A percentile compares a stretch with the other conserved stretches of the same genome.
phyloP scores from a whole-genome alignment of 1,284 basidiomycete species.

The Takashimella koratensis region DNA sequence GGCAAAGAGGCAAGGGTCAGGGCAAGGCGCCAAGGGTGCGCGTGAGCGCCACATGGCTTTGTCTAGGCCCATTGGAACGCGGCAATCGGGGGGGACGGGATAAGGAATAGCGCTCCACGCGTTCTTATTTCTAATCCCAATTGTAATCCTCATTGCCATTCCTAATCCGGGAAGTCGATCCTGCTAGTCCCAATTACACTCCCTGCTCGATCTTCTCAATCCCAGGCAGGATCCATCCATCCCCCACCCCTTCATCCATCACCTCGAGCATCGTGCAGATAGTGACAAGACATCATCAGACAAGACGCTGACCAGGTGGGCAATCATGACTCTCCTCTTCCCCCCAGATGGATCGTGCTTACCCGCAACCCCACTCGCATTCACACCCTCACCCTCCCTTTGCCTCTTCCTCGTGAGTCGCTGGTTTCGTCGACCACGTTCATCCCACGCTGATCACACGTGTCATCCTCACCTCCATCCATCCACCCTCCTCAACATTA shows the following conservation, averaged over 20 bases:
- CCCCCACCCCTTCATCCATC: slow-evolving; percentile 59
- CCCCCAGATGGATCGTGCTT: neutral
- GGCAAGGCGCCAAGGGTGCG: no score
- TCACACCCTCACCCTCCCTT: neutral
- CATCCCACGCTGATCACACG: neutral
- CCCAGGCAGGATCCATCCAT: no score
- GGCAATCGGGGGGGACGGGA: neutral
- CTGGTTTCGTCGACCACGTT: neutral
- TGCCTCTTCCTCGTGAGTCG: neutral
- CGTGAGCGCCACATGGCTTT: neutral
- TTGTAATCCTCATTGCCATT: neutral
- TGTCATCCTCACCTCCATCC: neutral
- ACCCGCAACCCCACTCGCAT: no score
- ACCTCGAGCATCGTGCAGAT: slow-evolving; percentile 72
- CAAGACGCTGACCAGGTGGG: slow-evolving; percentile 32
- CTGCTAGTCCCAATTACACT: no score
- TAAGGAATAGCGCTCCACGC: neutral
- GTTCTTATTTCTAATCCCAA: neutral
- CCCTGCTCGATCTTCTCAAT: no score
- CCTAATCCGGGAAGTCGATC: no score
- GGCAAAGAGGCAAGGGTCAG: no score
- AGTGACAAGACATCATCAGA: slow-evolving; percentile 49
- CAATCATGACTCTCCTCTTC: neutral
- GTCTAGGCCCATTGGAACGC: neutral
- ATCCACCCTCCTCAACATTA: neutral